Conservation (phyloP, 257 asterid genomes). For the Capsicum baccatum region DNA sequence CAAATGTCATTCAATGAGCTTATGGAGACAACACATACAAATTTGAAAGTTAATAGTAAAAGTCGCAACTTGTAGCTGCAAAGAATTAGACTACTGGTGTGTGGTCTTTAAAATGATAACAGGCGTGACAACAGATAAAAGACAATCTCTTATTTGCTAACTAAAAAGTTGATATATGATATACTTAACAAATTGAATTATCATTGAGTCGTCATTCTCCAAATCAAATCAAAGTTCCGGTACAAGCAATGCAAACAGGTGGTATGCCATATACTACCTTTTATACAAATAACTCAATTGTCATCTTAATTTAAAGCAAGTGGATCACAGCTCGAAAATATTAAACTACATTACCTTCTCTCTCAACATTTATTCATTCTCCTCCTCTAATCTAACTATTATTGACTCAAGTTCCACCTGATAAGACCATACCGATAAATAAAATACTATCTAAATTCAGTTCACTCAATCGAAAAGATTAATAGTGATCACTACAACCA, state of each 20-base stretch:
- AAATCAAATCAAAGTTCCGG: slow-evolving; percentile 14
- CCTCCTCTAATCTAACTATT: slow-evolving; percentile 81
- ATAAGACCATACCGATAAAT: slow-evolving; percentile 54
- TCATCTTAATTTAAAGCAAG: not conserved
- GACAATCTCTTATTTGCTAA: not conserved
- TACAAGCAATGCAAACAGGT: not conserved
- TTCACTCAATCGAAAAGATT: not conserved
- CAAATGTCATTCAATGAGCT: not conserved
- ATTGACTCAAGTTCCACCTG: slow-evolving; percentile 84
- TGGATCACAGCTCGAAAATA: not conserved
- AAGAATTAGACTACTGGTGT: not conserved
- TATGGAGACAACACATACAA: not conserved
- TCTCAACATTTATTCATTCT: slow-evolving; percentile 67
- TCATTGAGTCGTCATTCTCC: not conserved
- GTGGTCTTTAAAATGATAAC: not conserved
- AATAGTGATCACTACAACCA: not conserved
- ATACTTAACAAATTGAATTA: slow-evolving; percentile 5
- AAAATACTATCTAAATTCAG: not conserved
- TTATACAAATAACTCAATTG: not conserved
- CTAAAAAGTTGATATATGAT: not conserved
- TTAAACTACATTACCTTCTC: slow-evolving; percentile 61
- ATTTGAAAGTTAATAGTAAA: not conserved
- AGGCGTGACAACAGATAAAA: not conserved
- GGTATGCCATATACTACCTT: not conserved
- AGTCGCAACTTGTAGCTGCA: not conserved